Evolutionary conservation across 2,329 filamentous ascomycete genomes (phyloP).

Genomic region (Fusarium praegraminearum): DNA sequence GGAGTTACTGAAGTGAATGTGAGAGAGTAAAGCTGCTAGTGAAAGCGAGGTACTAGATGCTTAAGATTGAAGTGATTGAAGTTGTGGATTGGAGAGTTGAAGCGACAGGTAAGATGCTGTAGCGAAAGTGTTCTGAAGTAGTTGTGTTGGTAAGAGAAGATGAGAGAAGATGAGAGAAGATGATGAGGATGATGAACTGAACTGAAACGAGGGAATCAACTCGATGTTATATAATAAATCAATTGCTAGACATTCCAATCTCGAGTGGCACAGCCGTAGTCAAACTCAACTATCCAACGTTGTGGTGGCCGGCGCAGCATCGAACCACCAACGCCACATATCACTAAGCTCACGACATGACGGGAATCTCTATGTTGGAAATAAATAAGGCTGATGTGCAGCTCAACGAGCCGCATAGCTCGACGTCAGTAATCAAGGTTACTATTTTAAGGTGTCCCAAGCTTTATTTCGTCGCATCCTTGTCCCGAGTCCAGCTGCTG

Average conservation of each 20-base stretch:
- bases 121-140: conserved; percentile 9
- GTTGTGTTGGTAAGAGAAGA: conserved; percentile 15
- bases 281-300: neutral
- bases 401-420: neutral
- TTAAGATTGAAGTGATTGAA: neutral
- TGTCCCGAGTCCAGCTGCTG: conserved; percentile 14
- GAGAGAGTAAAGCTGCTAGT: neutral
- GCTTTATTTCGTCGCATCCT: neutral
- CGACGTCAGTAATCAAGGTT: conserved; percentile 3
- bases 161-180: conserved; percentile 17
- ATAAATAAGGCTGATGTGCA: conserved; percentile 21
- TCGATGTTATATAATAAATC: conserved; percentile 25
- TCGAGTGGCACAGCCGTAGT: neutral
- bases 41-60: neutral
- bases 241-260: accelerated
- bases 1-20: neutral
- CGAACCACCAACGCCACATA: neutral
- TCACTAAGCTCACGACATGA: neutral
- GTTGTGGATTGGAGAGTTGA: neutral
- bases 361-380: neutral
- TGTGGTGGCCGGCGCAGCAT: conserved; percentile 14
- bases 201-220: neutral
- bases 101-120: neutral
- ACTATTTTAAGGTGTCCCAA: conserved; percentile 32
- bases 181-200: conserved; percentile 20